Conservation (phyloP, 495 filamentous ascomycete species). For the Annulohypoxylon bovei region DNA sequence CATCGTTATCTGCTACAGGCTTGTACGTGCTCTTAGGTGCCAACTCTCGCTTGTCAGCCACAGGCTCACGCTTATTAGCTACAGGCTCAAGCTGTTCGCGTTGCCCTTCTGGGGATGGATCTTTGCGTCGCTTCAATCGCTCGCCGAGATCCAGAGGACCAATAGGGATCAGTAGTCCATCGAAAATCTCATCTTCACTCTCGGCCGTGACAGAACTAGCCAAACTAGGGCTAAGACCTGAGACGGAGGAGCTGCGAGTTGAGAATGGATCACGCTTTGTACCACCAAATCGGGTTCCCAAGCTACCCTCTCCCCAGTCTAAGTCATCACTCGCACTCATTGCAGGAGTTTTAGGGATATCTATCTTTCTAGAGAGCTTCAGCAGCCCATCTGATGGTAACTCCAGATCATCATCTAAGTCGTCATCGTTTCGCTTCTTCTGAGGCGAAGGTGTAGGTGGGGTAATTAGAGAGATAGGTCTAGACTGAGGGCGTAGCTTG, state of each 20-base stretch:
- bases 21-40: slow-evolving; percentile 25
- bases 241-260: slow-evolving; percentile 83
- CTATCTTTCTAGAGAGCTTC: slow-evolving; percentile 67
- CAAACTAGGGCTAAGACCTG: slow-evolving; percentile 88
- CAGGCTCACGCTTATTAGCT: not conserved
- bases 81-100: slow-evolving; percentile 38
- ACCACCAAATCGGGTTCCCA: slow-evolving; percentile 87
- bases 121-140: slow-evolving; percentile 74
- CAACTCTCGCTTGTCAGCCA: slow-evolving; percentile 39
- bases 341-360: slow-evolving; percentile 64
- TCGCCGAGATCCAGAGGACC: slow-evolving; percentile 84
- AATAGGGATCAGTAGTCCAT: slow-evolving; percentile 83
- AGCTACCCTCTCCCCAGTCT: slow-evolving; percentile 92
- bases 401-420: slow-evolving; percentile 82
- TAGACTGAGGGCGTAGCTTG: slow-evolving; percentile 64
- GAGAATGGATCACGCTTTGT: slow-evolving; percentile 80
- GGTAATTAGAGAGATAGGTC: slow-evolving; percentile 64
- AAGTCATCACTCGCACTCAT: slow-evolving; percentile 76
- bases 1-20: slow-evolving; percentile 68
- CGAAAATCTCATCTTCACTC: slow-evolving; percentile 91
- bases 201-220: slow-evolving; percentile 91
- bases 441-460: slow-evolving; percentile 61
- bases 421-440: slow-evolving; percentile 59
- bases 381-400: slow-evolving; percentile 70
- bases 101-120: slow-evolving; percentile 56